Evolutionary conservation across 176 grass and related monocot species (phyloP).

Genomic region (Ampelocalamus luodianensis): DNA sequence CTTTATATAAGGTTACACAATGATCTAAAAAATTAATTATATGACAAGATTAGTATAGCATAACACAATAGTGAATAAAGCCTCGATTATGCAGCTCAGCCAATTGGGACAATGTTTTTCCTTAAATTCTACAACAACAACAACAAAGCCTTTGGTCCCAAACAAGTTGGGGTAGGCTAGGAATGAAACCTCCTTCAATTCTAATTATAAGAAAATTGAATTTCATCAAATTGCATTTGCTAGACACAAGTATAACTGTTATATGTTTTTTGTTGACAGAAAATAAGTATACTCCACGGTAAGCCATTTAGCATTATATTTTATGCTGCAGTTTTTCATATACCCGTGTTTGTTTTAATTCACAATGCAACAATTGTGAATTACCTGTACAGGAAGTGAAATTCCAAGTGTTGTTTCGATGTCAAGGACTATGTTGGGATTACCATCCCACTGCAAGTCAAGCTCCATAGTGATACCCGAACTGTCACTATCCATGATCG

Average conservation of each 20-base stretch:
- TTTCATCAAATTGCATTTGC: neutral
- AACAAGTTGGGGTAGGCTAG: too few species aligned
- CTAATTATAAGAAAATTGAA: slow-evolving; percentile 11
- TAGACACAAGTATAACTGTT: neutral
- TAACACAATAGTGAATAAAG: slow-evolving; percentile 2
- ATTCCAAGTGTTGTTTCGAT: slow-evolving; percentile 87
- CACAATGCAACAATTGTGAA: neutral
- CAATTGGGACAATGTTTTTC: neutral
- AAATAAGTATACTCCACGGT: neutral
- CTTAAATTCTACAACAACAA: slow-evolving; percentile 16
- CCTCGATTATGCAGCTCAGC: neutral
- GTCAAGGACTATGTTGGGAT: slow-evolving; percentile 93
- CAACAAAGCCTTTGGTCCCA: too few species aligned
- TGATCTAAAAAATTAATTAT: slow-evolving; percentile 3
- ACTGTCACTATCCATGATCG: slow-evolving; percentile 72
- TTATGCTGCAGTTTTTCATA: neutral
- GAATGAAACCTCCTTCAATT: too few species aligned
- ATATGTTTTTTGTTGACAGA: slow-evolving; percentile 3
- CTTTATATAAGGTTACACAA: neutral
- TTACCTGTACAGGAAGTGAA: slow-evolving; percentile 97
- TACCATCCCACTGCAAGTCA: slow-evolving; percentile 94
- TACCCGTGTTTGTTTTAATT: neutral
- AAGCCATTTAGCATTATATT: neutral
- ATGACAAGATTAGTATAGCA: neutral
- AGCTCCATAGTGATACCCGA: slow-evolving; percentile 84